Evolutionary conservation across 495 filamentous ascomycete genomes (phyloP), one percentile per base, ranked within the genome.

Genomic region (Platismatia glauca): DNA sequence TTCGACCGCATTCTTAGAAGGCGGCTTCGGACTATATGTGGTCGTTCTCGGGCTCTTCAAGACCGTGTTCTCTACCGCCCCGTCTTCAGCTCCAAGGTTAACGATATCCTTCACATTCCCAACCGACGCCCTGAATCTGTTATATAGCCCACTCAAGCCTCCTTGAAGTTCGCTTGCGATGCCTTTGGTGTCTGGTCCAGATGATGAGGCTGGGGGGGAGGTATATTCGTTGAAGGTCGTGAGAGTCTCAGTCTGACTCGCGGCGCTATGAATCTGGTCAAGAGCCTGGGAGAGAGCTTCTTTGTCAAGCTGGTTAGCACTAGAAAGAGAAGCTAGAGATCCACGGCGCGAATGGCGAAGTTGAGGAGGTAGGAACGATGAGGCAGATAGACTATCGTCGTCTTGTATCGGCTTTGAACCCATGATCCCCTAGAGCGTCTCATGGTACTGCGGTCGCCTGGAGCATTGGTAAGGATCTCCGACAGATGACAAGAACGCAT

Each of bases 141-240:
- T 91, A 71, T 95, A 96, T 20, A 97, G 70, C 3, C 91, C 91
- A 70, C 87, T 95, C 38, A 97, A 72, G 1, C 91, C 90, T 69
- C 90, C 87, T 58, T 91, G 89, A 7, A 91, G 71, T 56, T 94
- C 90, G 20, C 84, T 83, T 20, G 86, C 77, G 27, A 87, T 75
- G 12, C 81, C 81, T 69, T 89, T 91, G 52, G 75, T 83, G 65
- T 95, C 90, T 31, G 74, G 72, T 22, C 75, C 73, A 5, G 83
- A 76, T 22, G 76, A 72, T 0, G 82, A 72, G 29, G 69, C 70
- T 7, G 79, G 79, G 13, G 79, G 80, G 52, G 72, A 75, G 0
- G 79, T 79, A 61, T 94, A 89, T 56, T 95, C 91, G 73, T 92
- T 91, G 75, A 97, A 97, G 24, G 89, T 90, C 13, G 90, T 96